Evolutionary conservation across 495 filamentous ascomycete species (phyloP).

Genomic region (Thermochaetoides thermophila): DNA sequence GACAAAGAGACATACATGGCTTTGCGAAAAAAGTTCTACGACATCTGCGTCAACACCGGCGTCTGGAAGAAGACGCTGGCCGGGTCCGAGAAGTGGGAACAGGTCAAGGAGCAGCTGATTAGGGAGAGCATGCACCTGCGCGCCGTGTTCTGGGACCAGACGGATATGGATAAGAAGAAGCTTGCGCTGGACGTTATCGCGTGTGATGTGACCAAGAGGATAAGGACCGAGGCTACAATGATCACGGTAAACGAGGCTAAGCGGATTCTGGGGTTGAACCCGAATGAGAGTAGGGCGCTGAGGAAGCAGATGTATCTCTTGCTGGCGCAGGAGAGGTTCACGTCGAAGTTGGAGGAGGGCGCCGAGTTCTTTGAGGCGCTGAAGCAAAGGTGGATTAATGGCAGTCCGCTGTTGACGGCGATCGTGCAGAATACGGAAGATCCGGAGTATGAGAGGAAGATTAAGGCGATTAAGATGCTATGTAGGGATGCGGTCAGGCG

Average conservation of each 20-base stretch:
- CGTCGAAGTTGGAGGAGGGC: slow-evolving; percentile 57
- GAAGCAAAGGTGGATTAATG: slow-evolving; percentile 51
- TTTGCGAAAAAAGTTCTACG: slow-evolving; percentile 50
- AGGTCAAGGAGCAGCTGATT: slow-evolving; percentile 52
- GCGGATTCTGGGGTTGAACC: slow-evolving; percentile 55
- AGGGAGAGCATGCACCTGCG: slow-evolving; percentile 50
- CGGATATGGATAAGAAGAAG: slow-evolving; percentile 29
- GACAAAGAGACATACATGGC: slow-evolving; percentile 47
- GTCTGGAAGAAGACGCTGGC: slow-evolving; percentile 62
- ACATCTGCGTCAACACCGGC: slow-evolving; percentile 48
- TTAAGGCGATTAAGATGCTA: slow-evolving; percentile 53
- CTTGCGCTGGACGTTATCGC: slow-evolving; percentile 66
- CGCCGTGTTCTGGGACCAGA: slow-evolving; percentile 39
- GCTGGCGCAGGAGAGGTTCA: slow-evolving; percentile 53
- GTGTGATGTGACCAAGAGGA: slow-evolving; percentile 68
- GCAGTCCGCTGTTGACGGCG: slow-evolving; percentile 39
- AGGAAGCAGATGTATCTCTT: slow-evolving; percentile 52
- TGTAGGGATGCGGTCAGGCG: slow-evolving; percentile 64
- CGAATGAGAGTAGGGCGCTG: slow-evolving; percentile 50
- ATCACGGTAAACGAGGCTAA: slow-evolving; percentile 64
- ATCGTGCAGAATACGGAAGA: slow-evolving; percentile 41
- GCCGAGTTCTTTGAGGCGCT: slow-evolving; percentile 57
- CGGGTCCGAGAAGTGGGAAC: slow-evolving; percentile 58
- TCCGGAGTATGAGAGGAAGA: slow-evolving; percentile 38
- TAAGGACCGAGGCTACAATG: slow-evolving; percentile 45